Base-by-base conservation (phyloP, 257 asterid genomes). In the Solanum dulcamara region DNA sequence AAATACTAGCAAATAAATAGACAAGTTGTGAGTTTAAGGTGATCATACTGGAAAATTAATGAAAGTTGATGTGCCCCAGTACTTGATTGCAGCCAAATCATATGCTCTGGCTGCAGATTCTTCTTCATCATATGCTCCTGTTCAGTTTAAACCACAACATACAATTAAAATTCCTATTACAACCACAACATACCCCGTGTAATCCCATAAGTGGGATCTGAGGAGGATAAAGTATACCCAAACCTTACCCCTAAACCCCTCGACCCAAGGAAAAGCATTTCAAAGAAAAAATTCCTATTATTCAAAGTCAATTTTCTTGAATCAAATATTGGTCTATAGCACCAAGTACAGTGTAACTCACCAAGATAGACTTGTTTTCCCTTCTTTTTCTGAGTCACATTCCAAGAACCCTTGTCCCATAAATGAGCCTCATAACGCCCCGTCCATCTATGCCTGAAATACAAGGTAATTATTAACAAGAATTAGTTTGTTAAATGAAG, bases 351-450 rank as follows among this genome's bases (percentile, higher is more conserved):
- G 74, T 57, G n/a, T 28, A 51, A 87, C 98, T 90, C 86, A 94
- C 97, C 98, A 83, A 94, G 96, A 88, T 93, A 94, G 62, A 94
- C 97, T 91, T 94, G 97, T 89, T 94, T 94, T 71, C 96, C 97
- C 86, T 94, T 94, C 94, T 94, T 94, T 77, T 91, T 94, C 88
- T 92, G 98, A 28, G 97, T 93, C 2, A 84, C 93, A 91, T 94
- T 94, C 98, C 98, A 94, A 35, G 98, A 88, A 83, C 92, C 93
- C 88, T 94, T 94, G 90, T 94, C 98, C 97, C 98, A 94, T 81
- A 93, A 84, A 91, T 94, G 98, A 84, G 98, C 98, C 88, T 94
- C 98, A 81, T 62, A 93, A 32, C 98, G 91, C 83, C 97, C 97
- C 0, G 97, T 94, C 98, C 98, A 93, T 48, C 97, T 86, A 88